Base-by-base conservation (phyloP, 176 grass and related monocot species). In the Ensete ventricosum region DNA sequence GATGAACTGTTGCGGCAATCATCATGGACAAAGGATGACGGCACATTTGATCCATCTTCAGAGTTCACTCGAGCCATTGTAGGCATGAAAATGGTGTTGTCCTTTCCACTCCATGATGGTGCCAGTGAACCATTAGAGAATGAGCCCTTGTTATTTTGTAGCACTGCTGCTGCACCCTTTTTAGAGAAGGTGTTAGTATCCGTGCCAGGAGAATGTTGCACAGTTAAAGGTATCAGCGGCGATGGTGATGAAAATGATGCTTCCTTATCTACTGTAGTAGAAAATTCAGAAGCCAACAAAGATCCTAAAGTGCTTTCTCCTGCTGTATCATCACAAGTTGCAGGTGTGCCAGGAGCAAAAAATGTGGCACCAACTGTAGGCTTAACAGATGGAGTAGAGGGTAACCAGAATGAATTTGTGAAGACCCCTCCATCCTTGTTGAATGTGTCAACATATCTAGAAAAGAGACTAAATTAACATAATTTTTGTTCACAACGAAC, bases 401-500 rank as follows among this genome's bases (percentile, higher is more conserved):
- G 96, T 58, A 80, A 89, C 67, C 83, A 82, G 80, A 87, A 99
- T 10, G 73, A 59, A 51, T 79, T 83, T 83, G 77, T 81, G 27
- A 83, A 77, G 21, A 78, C 21, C 21, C 81, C 68, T 81, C 84
- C 77, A 3, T 58, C 83, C 80, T 99, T 99, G 51, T 99, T 99
- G 75, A 99, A 99, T 21, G 95, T 99, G 81, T 98, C 94, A 14
- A 98, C 94, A 66, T 98, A 98, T 84, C 90, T 97, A 54, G 12
- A 14, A 55, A 69, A 75, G 34, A 59, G 27, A 73, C 7, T 74
- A 77, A 34, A 74, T 8, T 16, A 21, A 11, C 34, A 70, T 70
- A 43, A 43, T 43, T 43, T 43, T 43, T 43, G 34, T 0, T 0
- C 34, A 6, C 34, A 43, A 6, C 6, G 0, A 43, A 43, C 34